Percentiles rank a stretch among this genome's conserved stretches.
Conservation (phyloP, 1,139 yeast species). For the Lodderomyces oxycetoniae region DNA sequence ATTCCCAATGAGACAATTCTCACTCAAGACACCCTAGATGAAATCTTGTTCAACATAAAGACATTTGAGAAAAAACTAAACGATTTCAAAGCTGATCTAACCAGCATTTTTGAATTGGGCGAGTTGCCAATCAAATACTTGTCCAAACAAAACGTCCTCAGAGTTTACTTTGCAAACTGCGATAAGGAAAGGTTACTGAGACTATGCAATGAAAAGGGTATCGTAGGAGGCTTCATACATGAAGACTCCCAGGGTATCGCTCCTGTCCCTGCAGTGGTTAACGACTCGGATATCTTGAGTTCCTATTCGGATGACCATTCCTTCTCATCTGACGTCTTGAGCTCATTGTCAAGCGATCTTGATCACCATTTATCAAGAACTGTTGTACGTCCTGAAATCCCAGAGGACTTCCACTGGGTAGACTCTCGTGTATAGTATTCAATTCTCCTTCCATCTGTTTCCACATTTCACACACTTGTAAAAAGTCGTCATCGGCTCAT, state of each 20-base stretch:
- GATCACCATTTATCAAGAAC: slow-evolving; percentile 1
- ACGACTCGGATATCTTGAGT: slow-evolving; percentile 21
- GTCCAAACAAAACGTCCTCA: slow-evolving; percentile 29
- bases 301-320: slow-evolving; percentile 11
- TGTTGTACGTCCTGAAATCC: too few relatives aligned
- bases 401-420: too few relatives aligned
- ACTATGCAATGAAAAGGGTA: slow-evolving; percentile 46
- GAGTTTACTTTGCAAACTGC: slow-evolving; percentile 57
- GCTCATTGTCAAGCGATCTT: slow-evolving; percentile 12
- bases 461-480: slow-evolving; percentile 91
- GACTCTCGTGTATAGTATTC: too few relatives aligned
- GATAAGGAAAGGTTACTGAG: slow-evolving; percentile 47
- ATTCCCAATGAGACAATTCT: slow-evolving; percentile 51
- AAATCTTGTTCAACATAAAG: slow-evolving; percentile 33
- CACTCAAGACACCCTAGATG: slow-evolving; percentile 42
- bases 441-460: slow-evolving; percentile 96
- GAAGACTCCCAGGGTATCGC: slow-evolving; percentile 19
- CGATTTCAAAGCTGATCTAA: slow-evolving; percentile 33
- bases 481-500: slow-evolving; percentile 94
- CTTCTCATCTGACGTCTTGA: slow-evolving; percentile 12
- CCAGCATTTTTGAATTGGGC: slow-evolving; percentile 43
- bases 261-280: slow-evolving; percentile 4
- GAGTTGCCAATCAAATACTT: slow-evolving; percentile 44
- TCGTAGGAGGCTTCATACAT: slow-evolving; percentile 46
- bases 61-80: slow-evolving; percentile 32